Evolutionary conservation across 768 basidiomycete species (phyloP).

Genomic region (Auriscalpium vulgare): DNA sequence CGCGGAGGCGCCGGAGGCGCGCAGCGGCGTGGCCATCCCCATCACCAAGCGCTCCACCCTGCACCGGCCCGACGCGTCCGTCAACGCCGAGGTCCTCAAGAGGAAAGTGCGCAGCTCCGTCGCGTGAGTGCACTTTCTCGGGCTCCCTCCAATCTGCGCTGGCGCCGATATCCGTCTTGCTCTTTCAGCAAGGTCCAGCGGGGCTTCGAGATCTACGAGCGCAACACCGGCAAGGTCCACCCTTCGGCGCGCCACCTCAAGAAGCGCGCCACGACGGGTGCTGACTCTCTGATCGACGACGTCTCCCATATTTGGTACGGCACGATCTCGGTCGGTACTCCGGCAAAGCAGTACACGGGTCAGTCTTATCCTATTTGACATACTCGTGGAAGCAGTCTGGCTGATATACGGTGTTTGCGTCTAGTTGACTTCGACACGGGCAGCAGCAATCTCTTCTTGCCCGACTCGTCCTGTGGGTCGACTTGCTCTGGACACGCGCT

Average conservation of each 20-base stretch:
- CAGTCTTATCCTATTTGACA: neutral
- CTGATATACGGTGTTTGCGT: neutral
- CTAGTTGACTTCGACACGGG: conserved; percentile 1
- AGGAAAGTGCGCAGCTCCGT: too few species aligned
- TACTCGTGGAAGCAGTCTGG: neutral
- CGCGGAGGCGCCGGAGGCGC: neutral
- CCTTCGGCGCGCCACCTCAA: neutral
- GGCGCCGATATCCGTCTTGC: neutral
- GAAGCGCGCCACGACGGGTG: neutral
- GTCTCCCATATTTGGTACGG: conserved; percentile 4
- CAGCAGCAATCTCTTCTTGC: neutral
- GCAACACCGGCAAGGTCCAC: conserved; percentile 3
- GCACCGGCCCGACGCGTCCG: neutral
- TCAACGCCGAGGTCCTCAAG: neutral
- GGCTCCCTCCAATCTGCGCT: too few species aligned
- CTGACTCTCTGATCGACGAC: neutral
- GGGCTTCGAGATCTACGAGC: neutral
- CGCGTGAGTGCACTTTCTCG: too few species aligned
- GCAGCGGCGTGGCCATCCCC: neutral
- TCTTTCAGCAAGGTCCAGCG: neutral
- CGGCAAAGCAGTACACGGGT: conserved; percentile 1
- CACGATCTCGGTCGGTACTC: conserved; percentile 4
- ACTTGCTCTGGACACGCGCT: neutral
- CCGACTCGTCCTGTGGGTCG: neutral
- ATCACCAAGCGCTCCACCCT: neutral